Conservation (phyloP, 1,139 yeast species). For the Meyerozyma sp. region DNA sequence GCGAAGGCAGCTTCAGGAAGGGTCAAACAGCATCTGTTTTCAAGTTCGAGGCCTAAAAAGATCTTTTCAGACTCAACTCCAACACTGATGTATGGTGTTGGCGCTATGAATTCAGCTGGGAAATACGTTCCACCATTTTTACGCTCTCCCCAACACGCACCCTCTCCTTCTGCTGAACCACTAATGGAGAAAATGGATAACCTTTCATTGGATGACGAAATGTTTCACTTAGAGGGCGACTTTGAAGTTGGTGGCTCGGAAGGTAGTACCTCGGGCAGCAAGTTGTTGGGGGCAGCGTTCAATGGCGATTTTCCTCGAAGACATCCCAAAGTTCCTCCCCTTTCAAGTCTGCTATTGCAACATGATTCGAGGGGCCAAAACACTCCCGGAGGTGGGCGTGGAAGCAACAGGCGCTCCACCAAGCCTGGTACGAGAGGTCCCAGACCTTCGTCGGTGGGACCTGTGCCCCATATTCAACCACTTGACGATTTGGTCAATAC, state of each 20-base stretch:
- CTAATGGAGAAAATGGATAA: slow-evolving; percentile 36
- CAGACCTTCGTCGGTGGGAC: neutral
- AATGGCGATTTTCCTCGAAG: neutral
- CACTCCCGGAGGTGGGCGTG: slow-evolving; percentile 3
- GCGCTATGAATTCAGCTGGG: slow-evolving; percentile 16
- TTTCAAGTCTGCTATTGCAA: neutral
- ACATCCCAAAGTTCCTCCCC: neutral
- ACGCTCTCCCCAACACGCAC: slow-evolving; percentile 32
- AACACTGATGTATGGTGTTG: neutral
- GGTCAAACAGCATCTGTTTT: slow-evolving; percentile 25
- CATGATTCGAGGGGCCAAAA: neutral
- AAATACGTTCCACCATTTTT: slow-evolving; percentile 43
- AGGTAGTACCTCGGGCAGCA: slow-evolving; percentile 1
- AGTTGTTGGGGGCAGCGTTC: neutral
- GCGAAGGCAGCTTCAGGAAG: slow-evolving; percentile 1
- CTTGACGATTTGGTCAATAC: neutral
- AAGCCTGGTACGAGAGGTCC: neutral
- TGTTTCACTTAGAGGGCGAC: slow-evolving; percentile 43
- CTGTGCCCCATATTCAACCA: neutral
- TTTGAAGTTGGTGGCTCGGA: slow-evolving; percentile 14
- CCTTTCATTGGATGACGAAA: slow-evolving; percentile 33
- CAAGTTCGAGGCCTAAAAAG: slow-evolving; percentile 21
- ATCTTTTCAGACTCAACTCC: slow-evolving; percentile 3
- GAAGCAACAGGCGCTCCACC: neutral
- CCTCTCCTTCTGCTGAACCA: slow-evolving; percentile 33